Base-by-base conservation (phyloP, 2,329 filamentous ascomycete species). In the Endothia cerciana region DNA sequence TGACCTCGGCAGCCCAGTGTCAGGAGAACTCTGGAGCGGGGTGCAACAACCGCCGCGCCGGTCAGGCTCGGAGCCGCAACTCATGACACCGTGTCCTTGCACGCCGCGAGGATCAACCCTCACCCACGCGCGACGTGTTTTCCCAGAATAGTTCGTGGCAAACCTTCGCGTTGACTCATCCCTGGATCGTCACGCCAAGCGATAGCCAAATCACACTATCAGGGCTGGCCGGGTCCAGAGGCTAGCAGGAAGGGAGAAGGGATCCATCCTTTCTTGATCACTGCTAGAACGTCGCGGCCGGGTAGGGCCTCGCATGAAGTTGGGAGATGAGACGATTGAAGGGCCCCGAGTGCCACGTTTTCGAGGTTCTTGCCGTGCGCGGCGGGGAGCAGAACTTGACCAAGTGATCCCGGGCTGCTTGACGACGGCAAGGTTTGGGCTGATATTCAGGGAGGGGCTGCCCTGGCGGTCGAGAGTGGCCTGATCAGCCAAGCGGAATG, bases 271-370 rank as follows among this genome's bases (percentile, higher is more conserved):
- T n/a, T n/a, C n/a, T n/a, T n/a, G n/a, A n/a, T n/a, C n/a, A n/a
- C n/a, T n/a, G n/a, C n/a, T 41, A 41, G 38, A 41, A 11, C 41
- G 41, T 11, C 41, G 41, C 41, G 62, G 33, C 33, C 47, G 55
- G 51, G 7, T 25, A 58, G 40, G 41, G 36, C 51, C 59, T 38
- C 63, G 63, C 63, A 68, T 68, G 63, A 63, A 56, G 8, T 59
- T 45, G 59, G 63, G 63, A 63, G 51, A 63, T 63, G 63, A 62
- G 63, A 60, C 61, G 64, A 60, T 53, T 45, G 56, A 63, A 33
- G 19, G 17, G n/a, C 61, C 45, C 60, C 53, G 62, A 51, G 53
- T 51, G 64, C 64, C 60, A 62, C 36, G 60, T 28, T 62, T 57
- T 43, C 64, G 64, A 36, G 38, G 36, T 53, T 36, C 33, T 36